Evolutionary conservation across 2,329 filamentous ascomycete genomes (phyloP).

Genomic region (Phialophora verrucosa): DNA sequence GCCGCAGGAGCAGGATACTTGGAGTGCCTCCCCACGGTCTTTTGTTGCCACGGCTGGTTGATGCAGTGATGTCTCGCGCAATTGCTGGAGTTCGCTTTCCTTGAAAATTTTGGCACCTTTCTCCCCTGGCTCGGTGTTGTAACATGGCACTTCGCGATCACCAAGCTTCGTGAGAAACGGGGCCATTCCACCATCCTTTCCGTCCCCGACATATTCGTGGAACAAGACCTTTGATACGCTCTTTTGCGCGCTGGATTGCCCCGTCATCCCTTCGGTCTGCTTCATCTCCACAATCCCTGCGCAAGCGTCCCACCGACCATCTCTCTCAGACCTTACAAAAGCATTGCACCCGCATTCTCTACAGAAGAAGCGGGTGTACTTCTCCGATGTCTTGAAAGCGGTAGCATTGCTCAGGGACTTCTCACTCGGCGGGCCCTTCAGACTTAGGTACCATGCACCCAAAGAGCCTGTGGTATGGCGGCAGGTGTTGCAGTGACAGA

Average conservation of each 20-base stretch:
- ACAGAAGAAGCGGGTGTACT: conserved; percentile 44
- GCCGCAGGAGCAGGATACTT: conserved; percentile 45
- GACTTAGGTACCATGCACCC: conserved; percentile 42
- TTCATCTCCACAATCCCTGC: conserved; percentile 27
- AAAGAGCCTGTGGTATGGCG: conserved; percentile 54
- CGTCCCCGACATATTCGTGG: conserved; percentile 30
- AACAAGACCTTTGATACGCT: conserved; percentile 25
- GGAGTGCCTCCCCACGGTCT: conserved; percentile 17
- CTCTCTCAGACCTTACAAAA: conserved; percentile 19
- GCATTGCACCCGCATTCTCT: conserved; percentile 46
- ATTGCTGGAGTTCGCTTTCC: conserved; percentile 17
- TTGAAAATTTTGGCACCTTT: conserved; percentile 1
- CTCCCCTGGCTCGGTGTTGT: conserved; percentile 13
- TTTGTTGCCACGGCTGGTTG: background rate
- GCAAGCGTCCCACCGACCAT: conserved; percentile 29
- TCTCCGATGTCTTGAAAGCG: conserved; percentile 47
- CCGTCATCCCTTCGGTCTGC: conserved; percentile 1
- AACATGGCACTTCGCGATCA: conserved; percentile 26
- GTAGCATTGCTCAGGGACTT: conserved; percentile 42
- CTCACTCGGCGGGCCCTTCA: conserved; percentile 31
- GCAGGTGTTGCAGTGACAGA: conserved; percentile 60
- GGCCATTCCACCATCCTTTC: conserved; percentile 33
- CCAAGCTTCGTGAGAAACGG: conserved; percentile 25
- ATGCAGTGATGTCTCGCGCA: conserved; percentile 8
- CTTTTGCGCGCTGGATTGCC: background rate